These are phyloP conservation scores for Scheffersomyces stipitis DNA, from an alignment of 805 yeast genomes.

Conservation along the genomic window DNA sequence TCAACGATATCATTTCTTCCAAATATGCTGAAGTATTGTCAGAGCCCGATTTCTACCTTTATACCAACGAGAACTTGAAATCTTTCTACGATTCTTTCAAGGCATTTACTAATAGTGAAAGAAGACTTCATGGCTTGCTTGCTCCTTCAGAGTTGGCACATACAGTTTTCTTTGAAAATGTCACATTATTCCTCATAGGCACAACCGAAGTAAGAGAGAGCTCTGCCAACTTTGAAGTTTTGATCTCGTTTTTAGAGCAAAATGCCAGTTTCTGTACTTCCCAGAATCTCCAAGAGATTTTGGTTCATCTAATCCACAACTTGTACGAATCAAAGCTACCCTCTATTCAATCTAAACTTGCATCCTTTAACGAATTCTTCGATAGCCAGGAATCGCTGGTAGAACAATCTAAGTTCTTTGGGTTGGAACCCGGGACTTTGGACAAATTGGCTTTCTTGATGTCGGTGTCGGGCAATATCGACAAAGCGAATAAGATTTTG, in stretches of 20 bases:
- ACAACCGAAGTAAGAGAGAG: slow-evolving; percentile 3
- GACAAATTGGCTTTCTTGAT: slow-evolving; percentile 24
- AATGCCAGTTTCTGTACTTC: slow-evolving; percentile 11
- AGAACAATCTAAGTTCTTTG: neutral
- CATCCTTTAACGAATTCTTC: slow-evolving; percentile 10
- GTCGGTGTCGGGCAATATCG: slow-evolving; percentile 14
- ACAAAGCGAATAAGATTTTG: slow-evolving; percentile 13
- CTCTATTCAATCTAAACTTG: slow-evolving; percentile 7
- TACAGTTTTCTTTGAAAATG: slow-evolving; percentile 12
- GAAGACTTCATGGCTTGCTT: slow-evolving; percentile 11
- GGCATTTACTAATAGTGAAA: slow-evolving; percentile 15
- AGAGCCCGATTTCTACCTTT: neutral
- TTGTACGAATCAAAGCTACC: slow-evolving; percentile 10
- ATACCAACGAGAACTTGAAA: slow-evolving; percentile 2
- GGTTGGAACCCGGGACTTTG: slow-evolving; percentile 18
- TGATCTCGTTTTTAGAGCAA: slow-evolving; percentile 11
- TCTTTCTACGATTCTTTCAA: slow-evolving; percentile 4
- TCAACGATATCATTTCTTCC: neutral
- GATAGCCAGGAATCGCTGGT: slow-evolving; percentile 3
- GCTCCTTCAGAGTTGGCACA: slow-evolving; percentile 7
- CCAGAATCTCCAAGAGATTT: slow-evolving; percentile 10
- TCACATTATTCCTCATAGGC: slow-evolving; percentile 7
- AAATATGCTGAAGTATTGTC: neutral
- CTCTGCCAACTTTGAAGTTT: slow-evolving; percentile 8
- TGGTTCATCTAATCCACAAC: slow-evolving; percentile 12